Evolutionary conservation across 108 stramenopile species (phyloP), one percentile per base, ranked within the genome.

Genomic region (Cyclotella sp.): DNA sequence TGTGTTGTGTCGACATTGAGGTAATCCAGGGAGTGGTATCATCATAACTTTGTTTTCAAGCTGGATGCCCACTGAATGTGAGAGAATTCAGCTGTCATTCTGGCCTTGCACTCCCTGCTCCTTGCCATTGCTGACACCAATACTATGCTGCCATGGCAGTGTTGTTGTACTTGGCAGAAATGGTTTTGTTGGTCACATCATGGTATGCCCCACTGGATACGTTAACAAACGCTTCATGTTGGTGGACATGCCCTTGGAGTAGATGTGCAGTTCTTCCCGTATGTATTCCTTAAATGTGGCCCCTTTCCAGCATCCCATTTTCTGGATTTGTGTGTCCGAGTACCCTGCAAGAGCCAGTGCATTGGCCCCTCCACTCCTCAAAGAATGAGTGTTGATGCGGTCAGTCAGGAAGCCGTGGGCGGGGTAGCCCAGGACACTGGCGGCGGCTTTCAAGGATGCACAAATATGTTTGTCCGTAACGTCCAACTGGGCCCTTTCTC

Each of bases 251-350:
- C 62, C 62, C 30, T 39, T 3, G 12, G 62, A 63, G 40, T 9
- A 63, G 5, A 11, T 6, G 34, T 34, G 21, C 1, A 63, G 30
- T 41, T 63, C 29, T 13, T 63, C 40, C 34, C 62, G 27, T 3
- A 63, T 63, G 62, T 63, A 63, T n/a, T 39, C 40, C 39, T 63
- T 66, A 44, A 66, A 66, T 4, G 65, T 66, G 42, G 44, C 65
- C 24, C 65, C 65, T 10, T 44, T 10, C 65, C 65, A 66, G 30
- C 46, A 24, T 1, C 65, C 65, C 65, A 66, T 66, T 12, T 47
- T 66, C 46, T 66, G 65, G 9, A 66, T 47, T 66, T 66, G 22
- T 12, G 21, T 66, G 46, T 66, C 65, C 1, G 65, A 66, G 18
- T 66, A 66, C 12, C 65, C 65, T 1, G 46, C 19, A 2, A 66